A percentile compares a stretch with the other conserved stretches of the same genome.
Evolutionary conservation across 768 basidiomycete genomes (phyloP).

Genomic region (Amanita pseudoporphyria): DNA sequence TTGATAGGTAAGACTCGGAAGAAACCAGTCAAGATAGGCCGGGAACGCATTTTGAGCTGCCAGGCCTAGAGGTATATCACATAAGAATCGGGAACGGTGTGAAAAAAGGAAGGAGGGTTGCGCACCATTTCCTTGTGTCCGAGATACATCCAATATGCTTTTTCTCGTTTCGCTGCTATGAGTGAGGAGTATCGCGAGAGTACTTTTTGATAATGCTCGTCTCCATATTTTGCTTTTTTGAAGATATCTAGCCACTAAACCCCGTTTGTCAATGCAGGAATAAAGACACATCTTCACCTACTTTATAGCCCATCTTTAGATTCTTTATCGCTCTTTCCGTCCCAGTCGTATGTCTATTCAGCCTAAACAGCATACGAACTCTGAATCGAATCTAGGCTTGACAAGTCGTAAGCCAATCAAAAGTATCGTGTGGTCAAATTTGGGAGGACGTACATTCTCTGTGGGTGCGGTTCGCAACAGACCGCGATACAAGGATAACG

Average conservation of each 20-base stretch:
- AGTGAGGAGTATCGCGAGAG: slow-evolving; percentile 51
- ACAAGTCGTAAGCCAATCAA: slow-evolving; percentile 1
- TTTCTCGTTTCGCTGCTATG: slow-evolving; percentile 40
- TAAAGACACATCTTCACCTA: slow-evolving; percentile 19
- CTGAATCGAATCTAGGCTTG: slow-evolving; percentile 45
- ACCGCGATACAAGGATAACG: slow-evolving; percentile 65
- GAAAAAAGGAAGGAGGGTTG: background rate
- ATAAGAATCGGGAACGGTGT: background rate
- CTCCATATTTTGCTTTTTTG: slow-evolving; percentile 41
- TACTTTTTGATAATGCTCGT: slow-evolving; percentile 33
- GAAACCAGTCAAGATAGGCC: slow-evolving; percentile 67
- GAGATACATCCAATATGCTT: slow-evolving; percentile 35
- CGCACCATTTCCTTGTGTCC: slow-evolving; percentile 45
- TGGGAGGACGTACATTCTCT: slow-evolving; percentile 36
- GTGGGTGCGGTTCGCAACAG: slow-evolving; percentile 48
- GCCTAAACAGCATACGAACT: slow-evolving; percentile 43
- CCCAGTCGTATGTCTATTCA: slow-evolving; percentile 43
- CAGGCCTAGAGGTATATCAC: slow-evolving; percentile 36
- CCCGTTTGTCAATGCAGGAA: background rate
- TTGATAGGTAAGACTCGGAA: slow-evolving; percentile 57
- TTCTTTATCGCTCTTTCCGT: slow-evolving; percentile 35
- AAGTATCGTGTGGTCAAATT: background rate
- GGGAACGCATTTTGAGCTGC: slow-evolving; percentile 39
- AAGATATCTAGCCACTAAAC: slow-evolving; percentile 54
- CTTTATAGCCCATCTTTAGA: slow-evolving; percentile 49